Evolutionary conservation across 2,329 filamentous ascomycete species (phyloP), one percentile per base, ranked within the genome.

Genomic region (Claviceps humidiphila): DNA sequence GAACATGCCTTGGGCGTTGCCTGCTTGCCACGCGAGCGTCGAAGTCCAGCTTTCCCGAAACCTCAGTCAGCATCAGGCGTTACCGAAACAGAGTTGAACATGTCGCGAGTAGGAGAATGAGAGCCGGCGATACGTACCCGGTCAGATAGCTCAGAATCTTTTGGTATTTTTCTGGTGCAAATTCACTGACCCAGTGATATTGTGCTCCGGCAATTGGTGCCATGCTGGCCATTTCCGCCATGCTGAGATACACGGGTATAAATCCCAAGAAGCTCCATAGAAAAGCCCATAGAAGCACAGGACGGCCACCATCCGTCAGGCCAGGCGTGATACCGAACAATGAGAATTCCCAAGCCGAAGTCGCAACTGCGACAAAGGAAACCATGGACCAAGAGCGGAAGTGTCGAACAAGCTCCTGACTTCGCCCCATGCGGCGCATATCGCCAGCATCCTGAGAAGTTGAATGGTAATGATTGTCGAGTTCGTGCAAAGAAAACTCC

Each of bases 171-270:
- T 54, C 50, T 5, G 53, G 53, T 39, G 49, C 53, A 47, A 54
- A 54, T 14, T 54, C 53, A 42, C 53, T 52, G 49, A 54, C 53
- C 57, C 57, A 57, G 40, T 58, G 57, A 17, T 58, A 57, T 20
- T 58, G 57, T 2, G 57, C 57, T 8, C 57, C 57, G 7, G 57
- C 57, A n/a, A 58, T 58, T 13, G 57, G 57, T 2, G 55, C 56
- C 2, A 58, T 58, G 13, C 56, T 52, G 1, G 57, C 53, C 11
- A 58, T 55, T 41, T 58, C 57, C 4, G 56, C 57, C 56, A 57
- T 57, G 7, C 53, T 54, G 13, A 54, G 50, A 34, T 54, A 50
- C 1, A 52, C 46, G 4, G 53, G 53, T 9, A 30, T 46, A n/a
- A 54, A 54, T 14, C 46, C 53, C 16, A 54, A 14, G n/a, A 51